Evolutionary conservation across 257 asterid genomes (phyloP).

Genomic region (Ligustrum vulgare): DNA sequence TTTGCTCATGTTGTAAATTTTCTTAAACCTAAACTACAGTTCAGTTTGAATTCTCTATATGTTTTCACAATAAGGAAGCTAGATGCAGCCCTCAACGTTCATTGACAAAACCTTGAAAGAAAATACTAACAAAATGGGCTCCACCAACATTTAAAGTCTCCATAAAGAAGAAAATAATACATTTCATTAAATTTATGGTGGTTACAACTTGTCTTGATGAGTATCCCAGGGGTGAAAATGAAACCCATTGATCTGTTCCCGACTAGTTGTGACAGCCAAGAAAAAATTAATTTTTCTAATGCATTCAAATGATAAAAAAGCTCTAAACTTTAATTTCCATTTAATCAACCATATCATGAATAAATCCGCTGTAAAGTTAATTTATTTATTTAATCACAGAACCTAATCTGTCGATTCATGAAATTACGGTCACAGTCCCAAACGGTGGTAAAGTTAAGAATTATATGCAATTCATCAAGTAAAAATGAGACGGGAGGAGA

Average conservation of each 20-base stretch:
- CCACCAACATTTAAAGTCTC: background rate
- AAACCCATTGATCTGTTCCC: background rate
- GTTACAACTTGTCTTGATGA: background rate
- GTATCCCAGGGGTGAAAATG: background rate
- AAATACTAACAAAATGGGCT: background rate
- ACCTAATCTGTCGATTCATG: background rate
- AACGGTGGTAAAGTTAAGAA: background rate
- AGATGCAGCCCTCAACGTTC: background rate
- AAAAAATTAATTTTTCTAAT: slow-evolving; percentile 4
- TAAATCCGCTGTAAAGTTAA: background rate
- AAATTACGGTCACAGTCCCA: background rate
- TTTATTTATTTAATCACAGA: background rate
- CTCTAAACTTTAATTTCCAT: background rate
- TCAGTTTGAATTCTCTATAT: background rate
- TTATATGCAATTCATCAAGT: background rate
- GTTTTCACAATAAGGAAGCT: background rate
- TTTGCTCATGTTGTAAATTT: background rate
- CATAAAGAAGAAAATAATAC: background rate
- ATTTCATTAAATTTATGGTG: background rate
- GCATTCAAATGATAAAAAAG: too few species aligned
- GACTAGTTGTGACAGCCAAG: slow-evolving; percentile 2
- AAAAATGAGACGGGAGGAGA: slow-evolving; percentile 1
- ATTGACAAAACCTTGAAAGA: background rate
- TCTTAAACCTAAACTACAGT: background rate
- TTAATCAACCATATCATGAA: background rate